Evolutionary conservation across 441 rosid genomes (phyloP), one percentile per base, ranked within the genome.

Genomic region (Brassica balearica): DNA sequence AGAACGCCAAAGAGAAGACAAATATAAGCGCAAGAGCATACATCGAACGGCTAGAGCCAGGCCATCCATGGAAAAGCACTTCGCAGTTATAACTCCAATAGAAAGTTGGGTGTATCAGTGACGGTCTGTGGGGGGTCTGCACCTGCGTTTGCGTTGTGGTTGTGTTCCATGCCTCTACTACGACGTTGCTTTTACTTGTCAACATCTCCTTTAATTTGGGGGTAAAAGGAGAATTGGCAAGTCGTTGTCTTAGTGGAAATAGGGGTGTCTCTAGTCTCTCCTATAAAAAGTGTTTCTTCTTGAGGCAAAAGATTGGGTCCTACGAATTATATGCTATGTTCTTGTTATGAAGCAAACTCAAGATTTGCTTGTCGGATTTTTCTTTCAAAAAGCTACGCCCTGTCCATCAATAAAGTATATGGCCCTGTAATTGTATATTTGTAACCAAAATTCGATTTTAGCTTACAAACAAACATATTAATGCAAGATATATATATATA

Each of bases 1-100:
- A 38, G 32, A 91, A 77, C 0, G 96, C 94, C 4, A 94, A 82
- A 0, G 51, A 43, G 68, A 94, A 90, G 43, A 92, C 91, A 3
- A 92, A 85, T 17, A 87, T 55, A 75, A 92, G 43, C 3, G 96
- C 89, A 23, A 88, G 41, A 0, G 88, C 95, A 69, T 92, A 92
- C 98, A 89, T 92, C 34, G 77, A 82, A 1, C 84, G 46, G 78
- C 72, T 80, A 6, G 84, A 76, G 41, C 87, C 95, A 4, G 96
- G 98, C 98, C 98, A 94, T 10, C 92, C 88, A 3, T 79, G 25
- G 85, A 94, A 94, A 60, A 92, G 92, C 73, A 94, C 56, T 70
- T 81, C 76, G 1, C 90, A 59, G 29, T 55, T 82, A 71, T 88
- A 84, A 23, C 97, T 94, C 98, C 98, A 94, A 68, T 51, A 87